Evolutionary conservation across 495 filamentous ascomycete species (phyloP).

Genomic region (Hypoxylon cercidicola): DNA sequence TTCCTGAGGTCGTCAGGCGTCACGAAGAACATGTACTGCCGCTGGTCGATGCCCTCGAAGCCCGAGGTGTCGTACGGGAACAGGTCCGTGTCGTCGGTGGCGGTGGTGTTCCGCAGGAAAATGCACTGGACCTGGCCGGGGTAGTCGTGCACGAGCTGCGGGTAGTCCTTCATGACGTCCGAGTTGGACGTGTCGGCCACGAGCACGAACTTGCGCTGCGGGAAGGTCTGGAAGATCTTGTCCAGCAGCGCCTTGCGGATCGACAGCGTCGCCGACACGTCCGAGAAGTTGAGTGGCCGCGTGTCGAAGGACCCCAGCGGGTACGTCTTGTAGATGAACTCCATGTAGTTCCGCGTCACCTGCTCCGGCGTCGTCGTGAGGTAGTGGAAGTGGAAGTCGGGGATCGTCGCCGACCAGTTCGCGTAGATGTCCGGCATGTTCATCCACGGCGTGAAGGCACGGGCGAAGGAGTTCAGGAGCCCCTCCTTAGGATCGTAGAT

Average conservation of each 20-base stretch:
- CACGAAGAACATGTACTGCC: constrained; percentile 81
- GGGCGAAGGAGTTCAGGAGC: constrained; percentile 79
- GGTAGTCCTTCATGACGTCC: constrained; percentile 81
- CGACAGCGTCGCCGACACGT: constrained; percentile 73
- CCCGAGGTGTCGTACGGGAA: constrained; percentile 80
- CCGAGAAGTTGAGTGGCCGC: constrained; percentile 81
- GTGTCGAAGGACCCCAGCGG: constrained; percentile 79
- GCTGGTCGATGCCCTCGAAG: constrained; percentile 71
- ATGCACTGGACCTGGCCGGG: constrained; percentile 82
- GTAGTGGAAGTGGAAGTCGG: constrained; percentile 81
- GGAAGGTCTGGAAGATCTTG: constrained; percentile 79
- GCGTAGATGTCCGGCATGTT: constrained; percentile 82
- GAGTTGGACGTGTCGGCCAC: constrained; percentile 81
- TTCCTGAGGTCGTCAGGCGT: constrained; percentile 73
- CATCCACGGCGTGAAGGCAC: constrained; percentile 74
- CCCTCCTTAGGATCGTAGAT: constrained; percentile 80
- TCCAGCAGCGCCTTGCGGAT: constrained; percentile 74
- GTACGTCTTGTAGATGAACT: constrained; percentile 80
- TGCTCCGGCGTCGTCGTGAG: constrained; percentile 87
- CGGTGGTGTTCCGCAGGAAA: constrained; percentile 75
- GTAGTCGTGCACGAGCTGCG: constrained; percentile 68
- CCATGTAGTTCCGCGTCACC: constrained; percentile 79
- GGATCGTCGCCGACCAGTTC: constrained; percentile 69
- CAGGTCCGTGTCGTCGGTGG: constrained; percentile 67
- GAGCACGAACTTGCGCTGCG: constrained; percentile 77